phyloP scores from a whole-genome alignment of 306 rosid genomes.

The Inga leiocalycina region DNA sequence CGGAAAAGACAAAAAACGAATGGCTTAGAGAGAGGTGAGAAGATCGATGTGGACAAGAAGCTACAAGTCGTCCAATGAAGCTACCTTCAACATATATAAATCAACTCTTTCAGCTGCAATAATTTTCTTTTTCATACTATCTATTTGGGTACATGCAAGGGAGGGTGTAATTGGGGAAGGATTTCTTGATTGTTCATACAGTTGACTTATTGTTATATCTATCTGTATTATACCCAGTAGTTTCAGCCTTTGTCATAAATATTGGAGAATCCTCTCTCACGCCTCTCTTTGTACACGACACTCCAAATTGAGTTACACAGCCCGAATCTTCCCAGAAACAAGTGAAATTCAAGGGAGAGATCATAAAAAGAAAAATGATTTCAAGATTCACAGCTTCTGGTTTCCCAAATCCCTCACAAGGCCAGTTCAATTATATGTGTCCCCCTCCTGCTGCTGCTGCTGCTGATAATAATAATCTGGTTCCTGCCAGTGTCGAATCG shows the following conservation, averaged over 20 bases:
- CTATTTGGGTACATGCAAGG: slow-evolving; percentile 52
- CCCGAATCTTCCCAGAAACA: not conserved
- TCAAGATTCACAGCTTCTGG: slow-evolving; percentile 36
- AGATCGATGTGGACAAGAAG: not conserved
- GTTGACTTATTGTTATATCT: slow-evolving; percentile 59
- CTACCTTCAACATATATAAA: not conserved
- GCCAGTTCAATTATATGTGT: slow-evolving; percentile 21
- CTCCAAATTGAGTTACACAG: not conserved
- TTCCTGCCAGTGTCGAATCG: slow-evolving; percentile 36
- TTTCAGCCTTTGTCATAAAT: not conserved
- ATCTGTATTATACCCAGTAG: not conserved
- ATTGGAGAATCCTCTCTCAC: not conserved
- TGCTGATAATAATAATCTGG: slow-evolving; percentile 26
- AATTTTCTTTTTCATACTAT: not conserved
- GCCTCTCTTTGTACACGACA: not conserved
- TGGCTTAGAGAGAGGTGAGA: not conserved
- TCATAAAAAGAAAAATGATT: slow-evolving; percentile 33
- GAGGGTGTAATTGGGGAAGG: slow-evolving; percentile 78
- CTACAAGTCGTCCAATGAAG: slow-evolving; percentile 23
- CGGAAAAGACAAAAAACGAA: not conserved
- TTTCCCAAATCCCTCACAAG: slow-evolving; percentile 39
- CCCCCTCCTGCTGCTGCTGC: slow-evolving; percentile 15
- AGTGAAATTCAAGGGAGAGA: not conserved
- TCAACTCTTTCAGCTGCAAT: slow-evolving; percentile 2
- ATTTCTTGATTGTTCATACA: slow-evolving; percentile 7